Conservation (phyloP, 2,329 filamentous ascomycete species). For the Volutella citrinella region DNA sequence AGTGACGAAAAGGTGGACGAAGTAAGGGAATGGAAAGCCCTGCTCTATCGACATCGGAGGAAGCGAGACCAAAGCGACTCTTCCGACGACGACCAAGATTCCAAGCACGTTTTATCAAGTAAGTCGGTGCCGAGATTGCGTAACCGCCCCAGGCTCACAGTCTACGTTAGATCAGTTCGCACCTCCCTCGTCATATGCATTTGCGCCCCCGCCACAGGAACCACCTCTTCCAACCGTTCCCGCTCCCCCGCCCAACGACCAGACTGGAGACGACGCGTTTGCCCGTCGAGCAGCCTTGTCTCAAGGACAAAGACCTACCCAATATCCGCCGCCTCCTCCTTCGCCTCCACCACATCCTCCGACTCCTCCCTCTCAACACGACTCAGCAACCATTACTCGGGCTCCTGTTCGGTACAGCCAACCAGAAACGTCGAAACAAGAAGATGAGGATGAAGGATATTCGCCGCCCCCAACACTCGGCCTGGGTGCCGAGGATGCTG, state of each 20-base stretch:
- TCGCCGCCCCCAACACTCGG: constrained; percentile 47
- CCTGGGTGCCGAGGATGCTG: constrained; percentile 36
- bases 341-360: constrained; percentile 28
- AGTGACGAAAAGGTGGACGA: constrained; percentile 82
- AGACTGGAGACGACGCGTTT: constrained; percentile 68
- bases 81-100: constrained; percentile 37
- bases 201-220: constrained; percentile 53
- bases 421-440: constrained; percentile 21
- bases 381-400: constrained; percentile 66
- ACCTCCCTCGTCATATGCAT: constrained; percentile 54
- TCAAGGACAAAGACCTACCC: constrained; percentile 37
- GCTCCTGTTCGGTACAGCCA: constrained; percentile 71
- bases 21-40: constrained; percentile 79
- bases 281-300: constrained; percentile 59
- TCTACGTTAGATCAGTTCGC: constrained; percentile 53
- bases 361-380: constrained; percentile 35
- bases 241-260: constrained; percentile 50
- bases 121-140: too few species aligned
- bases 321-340: constrained; percentile 13
- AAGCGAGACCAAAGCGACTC: constrained; percentile 38
- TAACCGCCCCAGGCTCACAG: too few species aligned
- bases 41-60: constrained; percentile 68
- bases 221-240: too few species aligned
- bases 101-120: constrained; percentile 31
- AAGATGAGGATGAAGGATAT: constrained; percentile 40